Base-by-base conservation (phyloP, 2,329 filamentous ascomycete species). In the Aspergillus sergii region DNA sequence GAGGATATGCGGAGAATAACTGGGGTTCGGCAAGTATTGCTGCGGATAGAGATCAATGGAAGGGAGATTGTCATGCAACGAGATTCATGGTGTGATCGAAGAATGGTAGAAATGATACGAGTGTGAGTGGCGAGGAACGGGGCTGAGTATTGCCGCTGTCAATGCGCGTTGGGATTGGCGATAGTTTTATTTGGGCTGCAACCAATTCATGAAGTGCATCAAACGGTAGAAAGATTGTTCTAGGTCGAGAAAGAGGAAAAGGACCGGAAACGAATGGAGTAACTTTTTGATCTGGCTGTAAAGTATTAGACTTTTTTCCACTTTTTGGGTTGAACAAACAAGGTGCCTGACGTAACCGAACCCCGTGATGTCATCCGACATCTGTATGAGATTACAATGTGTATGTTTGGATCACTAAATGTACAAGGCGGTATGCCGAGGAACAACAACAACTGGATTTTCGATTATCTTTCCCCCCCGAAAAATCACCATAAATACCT, bases 301-400 rank as follows among this genome's bases (percentile, higher is more conserved):
- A 48, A 59, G 43, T 21, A 50, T 59, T 34, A 26, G 45, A 51
- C 32, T 45, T 62, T 36, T 32, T 57, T 36, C 34, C n/a, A 19
- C 57, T 45, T 46, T 55, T 41, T 48, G 21, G 30, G 55, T 43
- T 39, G 55, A 48, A 32, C 28, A 26, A 50, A 2, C 6, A 14
- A 66, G 32, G 68, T 71, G 67, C 71, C 71, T 71, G 69, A 69
- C 68, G 68, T 71, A 71, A 72, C 55, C 6, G 46, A 32, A 8
- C 5, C 23, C 28, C 23, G 54, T 73, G 71, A 73, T 73, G 71
- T 73, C 71, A 73, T 69, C n/a, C 2, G 21, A 30, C 19, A 50
- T 41, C 26, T 28, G 23, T 55, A 10, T 56, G 23, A n/a, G 39
- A 41, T n/a, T 41, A n/a, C 39, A 36, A 36, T 16, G 14, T 16